phyloP scores from a whole-genome alignment of 805 yeast species.

The Yarrowia divulgata region DNA sequence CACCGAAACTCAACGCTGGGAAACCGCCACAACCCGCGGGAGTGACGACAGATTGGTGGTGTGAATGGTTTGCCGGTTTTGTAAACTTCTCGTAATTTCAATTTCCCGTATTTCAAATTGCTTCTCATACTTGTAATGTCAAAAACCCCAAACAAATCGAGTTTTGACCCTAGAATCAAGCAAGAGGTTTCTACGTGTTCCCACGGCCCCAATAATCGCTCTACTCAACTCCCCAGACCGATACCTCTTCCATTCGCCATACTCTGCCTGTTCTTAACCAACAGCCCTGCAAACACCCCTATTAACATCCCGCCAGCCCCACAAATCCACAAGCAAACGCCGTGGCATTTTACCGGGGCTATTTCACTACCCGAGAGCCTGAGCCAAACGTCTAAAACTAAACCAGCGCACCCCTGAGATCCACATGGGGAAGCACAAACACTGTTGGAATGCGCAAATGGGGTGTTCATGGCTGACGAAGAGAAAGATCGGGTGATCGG shows the following conservation, averaged over 20 bases:
- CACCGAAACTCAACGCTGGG: conserved; percentile 2
- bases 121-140: no score
- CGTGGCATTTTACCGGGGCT: conserved; percentile 11
- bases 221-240: no score
- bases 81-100: no score
- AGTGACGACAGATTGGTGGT: no score
- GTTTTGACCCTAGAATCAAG: background rate
- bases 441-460: conserved; percentile 14
- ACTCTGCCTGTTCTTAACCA: no score
- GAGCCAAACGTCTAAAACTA: conserved; percentile 7
- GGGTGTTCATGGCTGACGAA: background rate
- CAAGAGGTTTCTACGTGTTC: no score
- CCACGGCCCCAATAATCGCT: no score
- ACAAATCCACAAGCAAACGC: background rate
- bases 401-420: background rate
- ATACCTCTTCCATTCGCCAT: no score
- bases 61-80: no score
- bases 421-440: conserved; percentile 2
- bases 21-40: background rate
- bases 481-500: background rate
- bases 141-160: no score
- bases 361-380: background rate
- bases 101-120: no score
- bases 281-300: no score
- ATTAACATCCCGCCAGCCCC: background rate